Evolutionary conservation across 1,284 basidiomycete genomes (phyloP), one percentile per base, ranked within the genome.

Genomic region (Chondrostereum purpureum): DNA sequence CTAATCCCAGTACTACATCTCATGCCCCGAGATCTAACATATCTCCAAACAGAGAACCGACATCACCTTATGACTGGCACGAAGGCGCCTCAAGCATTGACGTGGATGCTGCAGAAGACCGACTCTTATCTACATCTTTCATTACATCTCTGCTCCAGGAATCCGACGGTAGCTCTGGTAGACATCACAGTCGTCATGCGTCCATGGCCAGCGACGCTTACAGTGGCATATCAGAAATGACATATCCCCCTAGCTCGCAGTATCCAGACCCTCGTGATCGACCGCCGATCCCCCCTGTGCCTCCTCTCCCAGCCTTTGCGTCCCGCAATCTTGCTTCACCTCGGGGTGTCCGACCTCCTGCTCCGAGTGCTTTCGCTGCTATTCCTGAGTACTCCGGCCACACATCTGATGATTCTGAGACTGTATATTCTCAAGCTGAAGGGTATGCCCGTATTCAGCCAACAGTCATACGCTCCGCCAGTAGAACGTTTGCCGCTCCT

Each of bases 11-110:
- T 41, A 41, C 52, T 46, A 40, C 27, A n/a, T 14, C 22, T n/a
- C 13, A 33, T 16, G 12, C 39, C 20, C 39, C 19, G 16, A 16
- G 19, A 3, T 22, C 23, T 16, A 8, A 22, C 39, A 43, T 56
- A 35, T 53, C 54, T n/a, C 52, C 51, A 16, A 24, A 45, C 17
- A 52, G 52, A 10, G 53, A 53, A 34, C 50, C 53, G 27, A 48
- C 65, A 31, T 66, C 70, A 18, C 62, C 73, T 2, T 63, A 70
- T 55, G 73, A 77, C 54, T 80, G 78, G 77, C 73, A 78, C 49
- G 78, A 80, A 55, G 78, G 75, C 10, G 70, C 75, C n/a, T 78
- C 77, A 5, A 72, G 67, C 47, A 75, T 80, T 47, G 72, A 70
- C 41, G 67, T 75, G 38, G 76, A 78, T 58, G 65, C 70, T 18